A percentile compares a stretch with the other conserved stretches of the same genome.
These are phyloP conservation scores for Wickerhamomyces sydowiorum DNA, from an alignment of 805 yeast genomes.

Conservation along the genomic window DNA sequence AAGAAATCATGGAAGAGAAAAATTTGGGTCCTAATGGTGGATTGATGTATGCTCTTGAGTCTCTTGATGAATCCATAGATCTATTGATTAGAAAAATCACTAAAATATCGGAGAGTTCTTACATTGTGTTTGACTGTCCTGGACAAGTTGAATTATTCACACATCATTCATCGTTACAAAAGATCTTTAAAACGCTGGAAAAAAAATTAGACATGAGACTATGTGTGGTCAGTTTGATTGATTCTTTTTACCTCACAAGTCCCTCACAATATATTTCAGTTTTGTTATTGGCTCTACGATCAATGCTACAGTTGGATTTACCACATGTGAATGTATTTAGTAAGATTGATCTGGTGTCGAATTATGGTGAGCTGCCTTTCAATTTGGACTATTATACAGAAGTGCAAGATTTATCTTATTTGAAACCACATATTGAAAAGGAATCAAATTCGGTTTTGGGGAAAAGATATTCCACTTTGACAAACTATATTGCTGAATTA, in stretches of 20 bases:
- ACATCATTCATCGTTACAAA: constrained; percentile 68
- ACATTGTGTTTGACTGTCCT: constrained; percentile 83
- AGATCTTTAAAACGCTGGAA: constrained; percentile 60
- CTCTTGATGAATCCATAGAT: constrained; percentile 49
- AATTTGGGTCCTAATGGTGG: constrained; percentile 93
- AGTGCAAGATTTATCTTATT: constrained; percentile 72
- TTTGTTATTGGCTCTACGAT: constrained; percentile 70
- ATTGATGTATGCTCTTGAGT: constrained; percentile 80
- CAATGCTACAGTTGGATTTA: constrained; percentile 88
- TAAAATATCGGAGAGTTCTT: constrained; percentile 52
- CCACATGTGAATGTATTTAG: constrained; percentile 93
- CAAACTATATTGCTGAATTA: constrained; percentile 74
- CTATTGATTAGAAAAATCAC: constrained; percentile 52
- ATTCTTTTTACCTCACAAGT: constrained; percentile 71
- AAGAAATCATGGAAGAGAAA: constrained; percentile 94
- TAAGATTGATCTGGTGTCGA: constrained; percentile 76
- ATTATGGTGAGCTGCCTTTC: constrained; percentile 79
- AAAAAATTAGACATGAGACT: constrained; percentile 63
- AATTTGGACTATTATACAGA: constrained; percentile 84
- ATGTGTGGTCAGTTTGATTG: constrained; percentile 83
- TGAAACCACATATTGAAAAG: constrained; percentile 62
- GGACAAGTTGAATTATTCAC: constrained; percentile 97
- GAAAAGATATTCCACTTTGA: constrained; percentile 55
- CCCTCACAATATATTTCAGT: constrained; percentile 89
- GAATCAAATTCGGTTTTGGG: constrained; percentile 68